A percentile compares a stretch with the other conserved stretches of the same genome.
Conservation (phyloP, 2,329 filamentous ascomycete species). For the Aureobasidium sp. region DNA sequence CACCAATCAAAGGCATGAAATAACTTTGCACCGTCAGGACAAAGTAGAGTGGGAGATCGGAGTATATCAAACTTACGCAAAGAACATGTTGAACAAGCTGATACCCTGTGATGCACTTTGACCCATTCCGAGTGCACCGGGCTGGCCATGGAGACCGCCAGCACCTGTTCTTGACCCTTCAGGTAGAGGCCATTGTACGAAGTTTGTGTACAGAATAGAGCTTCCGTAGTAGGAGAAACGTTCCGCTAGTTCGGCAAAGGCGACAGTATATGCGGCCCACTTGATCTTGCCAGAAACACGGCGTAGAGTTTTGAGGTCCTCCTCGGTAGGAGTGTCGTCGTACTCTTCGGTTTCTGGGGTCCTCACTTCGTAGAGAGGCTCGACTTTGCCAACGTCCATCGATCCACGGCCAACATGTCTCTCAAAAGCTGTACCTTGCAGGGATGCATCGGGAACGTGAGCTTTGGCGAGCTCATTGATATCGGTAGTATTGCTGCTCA, state of each 20-base stretch:
- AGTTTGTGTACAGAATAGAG: slow-evolving; percentile 32
- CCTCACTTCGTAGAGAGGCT: not conserved
- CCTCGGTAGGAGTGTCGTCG: slow-evolving; percentile 32
- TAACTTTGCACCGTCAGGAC: not conserved
- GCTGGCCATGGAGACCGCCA: slow-evolving; percentile 26
- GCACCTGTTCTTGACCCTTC: slow-evolving; percentile 20
- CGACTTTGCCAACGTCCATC: slow-evolving; percentile 4
- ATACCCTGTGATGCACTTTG: slow-evolving; percentile 44
- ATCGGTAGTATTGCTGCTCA: slow-evolving; percentile 1
- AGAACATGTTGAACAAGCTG: slow-evolving; percentile 46
- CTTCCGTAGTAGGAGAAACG: slow-evolving; percentile 53
- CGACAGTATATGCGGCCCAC: slow-evolving; percentile 45
- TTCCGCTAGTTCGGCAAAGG: slow-evolving; percentile 52
- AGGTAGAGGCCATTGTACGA: slow-evolving; percentile 20
- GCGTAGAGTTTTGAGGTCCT: slow-evolving; percentile 39
- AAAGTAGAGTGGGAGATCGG: not conserved
- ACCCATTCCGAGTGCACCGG: slow-evolving; percentile 52
- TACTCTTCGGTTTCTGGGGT: not conserved
- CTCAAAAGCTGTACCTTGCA: not conserved
- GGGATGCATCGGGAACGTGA: not conserved
- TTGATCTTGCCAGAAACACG: slow-evolving; percentile 44
- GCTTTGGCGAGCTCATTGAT: slow-evolving; percentile 1
- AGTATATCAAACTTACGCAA: slow-evolving; percentile 37
- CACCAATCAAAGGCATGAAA: slow-evolving; percentile 16
- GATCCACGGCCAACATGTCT: not conserved